Percentiles rank a stretch among this genome's conserved stretches.
Conservation (phyloP, 2,329 filamentous ascomycete species). For the Aspergillus melleus region DNA sequence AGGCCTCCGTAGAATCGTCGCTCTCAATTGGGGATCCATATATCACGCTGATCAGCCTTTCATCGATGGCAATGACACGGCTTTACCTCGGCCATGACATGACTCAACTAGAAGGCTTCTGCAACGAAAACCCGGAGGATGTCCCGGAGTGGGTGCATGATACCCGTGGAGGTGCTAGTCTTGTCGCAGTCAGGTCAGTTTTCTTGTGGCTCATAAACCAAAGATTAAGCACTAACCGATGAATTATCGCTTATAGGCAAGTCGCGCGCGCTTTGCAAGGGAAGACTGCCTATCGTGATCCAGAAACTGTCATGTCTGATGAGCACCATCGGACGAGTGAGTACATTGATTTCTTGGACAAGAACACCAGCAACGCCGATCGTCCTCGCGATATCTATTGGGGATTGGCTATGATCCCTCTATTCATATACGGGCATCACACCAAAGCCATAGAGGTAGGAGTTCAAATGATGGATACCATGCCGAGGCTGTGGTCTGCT, state of each 20-base stretch:
- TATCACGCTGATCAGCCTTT: slow-evolving; percentile 58
- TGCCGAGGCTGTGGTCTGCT: slow-evolving; percentile 48
- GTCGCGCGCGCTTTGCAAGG: slow-evolving; percentile 60
- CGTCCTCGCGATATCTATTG: slow-evolving; percentile 58
- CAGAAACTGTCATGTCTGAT: slow-evolving; percentile 55
- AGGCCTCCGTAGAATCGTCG: slow-evolving; percentile 56
- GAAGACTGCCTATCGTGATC: slow-evolving; percentile 54
- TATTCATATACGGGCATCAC: slow-evolving; percentile 50
- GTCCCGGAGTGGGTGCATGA: slow-evolving; percentile 58
- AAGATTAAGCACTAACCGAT: slow-evolving; percentile 3
- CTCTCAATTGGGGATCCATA: slow-evolving; percentile 60
- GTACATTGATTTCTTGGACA: slow-evolving; percentile 51
- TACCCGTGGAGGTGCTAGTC: slow-evolving; percentile 58
- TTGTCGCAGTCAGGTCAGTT: slow-evolving; percentile 51
- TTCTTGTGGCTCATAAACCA: neutral
- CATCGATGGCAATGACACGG: slow-evolving; percentile 57
- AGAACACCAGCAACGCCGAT: slow-evolving; percentile 50
- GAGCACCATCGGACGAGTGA: slow-evolving; percentile 51
- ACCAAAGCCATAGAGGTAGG: slow-evolving; percentile 46
- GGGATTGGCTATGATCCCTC: slow-evolving; percentile 48
- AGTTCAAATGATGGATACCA: slow-evolving; percentile 40
- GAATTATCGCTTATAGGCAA: slow-evolving; percentile 40
- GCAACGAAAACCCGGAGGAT: slow-evolving; percentile 57
- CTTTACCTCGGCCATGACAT: slow-evolving; percentile 60
- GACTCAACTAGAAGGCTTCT: slow-evolving; percentile 58